phyloP scores from a whole-genome alignment of 768 basidiomycete genomes.

The Peribolospora kevripleyi region DNA sequence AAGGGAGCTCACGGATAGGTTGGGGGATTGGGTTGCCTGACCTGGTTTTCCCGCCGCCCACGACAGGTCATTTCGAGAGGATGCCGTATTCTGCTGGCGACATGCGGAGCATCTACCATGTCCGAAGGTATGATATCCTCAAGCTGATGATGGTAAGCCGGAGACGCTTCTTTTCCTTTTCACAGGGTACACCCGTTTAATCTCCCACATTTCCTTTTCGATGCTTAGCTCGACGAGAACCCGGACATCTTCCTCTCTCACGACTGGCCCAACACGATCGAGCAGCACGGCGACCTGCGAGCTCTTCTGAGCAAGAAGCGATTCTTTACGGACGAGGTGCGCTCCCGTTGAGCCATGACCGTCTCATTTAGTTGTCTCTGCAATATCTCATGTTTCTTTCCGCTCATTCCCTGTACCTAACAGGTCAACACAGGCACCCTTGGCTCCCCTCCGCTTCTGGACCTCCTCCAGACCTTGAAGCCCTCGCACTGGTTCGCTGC shows the following conservation, averaged over 20 bases:
- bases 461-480: conserved; percentile 41
- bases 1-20: background rate
- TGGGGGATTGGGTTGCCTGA: no score
- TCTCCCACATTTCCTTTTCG: background rate
- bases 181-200: conserved; percentile 10
- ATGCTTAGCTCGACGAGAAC: background rate
- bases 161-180: background rate
- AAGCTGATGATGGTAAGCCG: conserved; percentile 35
- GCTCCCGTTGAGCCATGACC: background rate
- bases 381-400: background rate
- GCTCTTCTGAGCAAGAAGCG: conserved; percentile 48
- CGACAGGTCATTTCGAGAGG: conserved; percentile 42
- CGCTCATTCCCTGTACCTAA: background rate
- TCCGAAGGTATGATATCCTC: conserved; percentile 58
- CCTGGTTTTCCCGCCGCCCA: background rate
- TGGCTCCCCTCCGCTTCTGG: conserved; percentile 69
- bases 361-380: background rate
- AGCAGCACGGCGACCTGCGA: conserved; percentile 45
- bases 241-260: conserved; percentile 72
- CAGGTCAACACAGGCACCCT: conserved; percentile 36
- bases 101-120: conserved; percentile 70
- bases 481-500: conserved; percentile 84
- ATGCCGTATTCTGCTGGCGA: conserved; percentile 51
- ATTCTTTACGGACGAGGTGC: conserved; percentile 41
- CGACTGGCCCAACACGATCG: conserved; percentile 82